phyloP scores from a whole-genome alignment of 73 alveolate species.

The Effrenium voratum region DNA sequence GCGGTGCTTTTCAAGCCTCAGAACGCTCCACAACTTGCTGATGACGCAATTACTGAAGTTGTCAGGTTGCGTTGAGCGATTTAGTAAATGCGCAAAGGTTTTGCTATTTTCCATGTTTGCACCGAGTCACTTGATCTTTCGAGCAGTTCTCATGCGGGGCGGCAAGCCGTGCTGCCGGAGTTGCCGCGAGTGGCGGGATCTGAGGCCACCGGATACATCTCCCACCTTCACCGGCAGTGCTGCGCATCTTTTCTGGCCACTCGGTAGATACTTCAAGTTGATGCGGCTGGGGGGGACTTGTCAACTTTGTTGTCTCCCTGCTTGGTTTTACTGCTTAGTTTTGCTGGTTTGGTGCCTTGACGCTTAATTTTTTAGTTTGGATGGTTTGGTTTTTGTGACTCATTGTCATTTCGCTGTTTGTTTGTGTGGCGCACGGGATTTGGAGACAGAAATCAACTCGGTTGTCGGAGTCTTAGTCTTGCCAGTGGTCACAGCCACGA shows the following conservation, averaged over 20 bases:
- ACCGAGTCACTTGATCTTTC: background rate
- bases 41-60: background rate
- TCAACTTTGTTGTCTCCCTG: no score
- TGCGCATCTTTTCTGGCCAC: constrained; percentile 65
- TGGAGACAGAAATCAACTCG: background rate
- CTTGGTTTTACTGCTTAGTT: no score
- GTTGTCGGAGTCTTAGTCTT: no score
- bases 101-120: no score
- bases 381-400: background rate
- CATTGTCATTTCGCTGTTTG: background rate
- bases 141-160: no score
- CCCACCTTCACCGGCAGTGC: constrained; percentile 80
- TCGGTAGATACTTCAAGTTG: background rate
- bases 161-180: no score
- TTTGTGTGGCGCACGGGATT: background rate
- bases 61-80: background rate
- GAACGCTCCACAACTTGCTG: no score
- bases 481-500: no score
- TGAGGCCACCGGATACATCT: constrained; percentile 79
- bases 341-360: no score
- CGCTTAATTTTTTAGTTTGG: background rate
- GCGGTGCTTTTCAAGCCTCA: no score
- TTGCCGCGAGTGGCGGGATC: no score
- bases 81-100: background rate
- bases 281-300: no score